Evolutionary conservation across 768 basidiomycete genomes (phyloP).

Genomic region (Paxillus rubicundulus): DNA sequence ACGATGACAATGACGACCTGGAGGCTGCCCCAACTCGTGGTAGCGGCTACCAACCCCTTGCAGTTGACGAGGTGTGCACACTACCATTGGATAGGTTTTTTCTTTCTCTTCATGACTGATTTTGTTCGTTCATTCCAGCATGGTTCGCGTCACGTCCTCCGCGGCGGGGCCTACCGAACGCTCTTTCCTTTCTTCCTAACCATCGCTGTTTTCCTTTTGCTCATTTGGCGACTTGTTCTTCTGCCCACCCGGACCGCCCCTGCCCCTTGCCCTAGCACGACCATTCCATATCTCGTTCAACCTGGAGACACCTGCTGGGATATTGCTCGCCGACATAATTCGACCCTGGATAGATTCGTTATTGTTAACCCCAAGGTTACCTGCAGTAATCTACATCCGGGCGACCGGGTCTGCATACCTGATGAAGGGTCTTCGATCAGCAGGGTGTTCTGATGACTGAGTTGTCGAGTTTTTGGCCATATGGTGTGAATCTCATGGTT

Average conservation of each 20-base stretch:
- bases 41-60: conserved; percentile 58
- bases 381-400: conserved; percentile 60
- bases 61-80: conserved; percentile 45
- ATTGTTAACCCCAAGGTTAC: conserved; percentile 51
- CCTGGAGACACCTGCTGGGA: conserved; percentile 70
- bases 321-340: conserved; percentile 47
- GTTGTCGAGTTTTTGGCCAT: background rate
- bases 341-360: conserved; percentile 49
- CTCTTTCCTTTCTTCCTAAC: conserved; percentile 74
- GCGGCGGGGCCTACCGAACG: conserved; percentile 51
- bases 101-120: conserved; percentile 1
- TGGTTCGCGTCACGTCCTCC: conserved; percentile 31
- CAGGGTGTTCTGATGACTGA: conserved; percentile 20
- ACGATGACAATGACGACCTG: conserved; percentile 43
- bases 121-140: conserved; percentile 29
- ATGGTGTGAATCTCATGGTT: conserved; percentile 9
- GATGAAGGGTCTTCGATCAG: conserved; percentile 35
- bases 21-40: conserved; percentile 53
- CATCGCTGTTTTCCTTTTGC: conserved; percentile 57
- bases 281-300: conserved; percentile 45
- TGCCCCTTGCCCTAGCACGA: conserved; percentile 35
- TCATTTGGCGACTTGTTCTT: conserved; percentile 61
- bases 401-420: conserved; percentile 60
- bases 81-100: background rate
- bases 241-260: conserved; percentile 27